Percentiles rank a stretch among this genome's conserved stretches.
These are phyloP conservation scores for Cicer bijugum DNA, from an alignment of 306 rosid genomes.

Conservation along the genomic window DNA sequence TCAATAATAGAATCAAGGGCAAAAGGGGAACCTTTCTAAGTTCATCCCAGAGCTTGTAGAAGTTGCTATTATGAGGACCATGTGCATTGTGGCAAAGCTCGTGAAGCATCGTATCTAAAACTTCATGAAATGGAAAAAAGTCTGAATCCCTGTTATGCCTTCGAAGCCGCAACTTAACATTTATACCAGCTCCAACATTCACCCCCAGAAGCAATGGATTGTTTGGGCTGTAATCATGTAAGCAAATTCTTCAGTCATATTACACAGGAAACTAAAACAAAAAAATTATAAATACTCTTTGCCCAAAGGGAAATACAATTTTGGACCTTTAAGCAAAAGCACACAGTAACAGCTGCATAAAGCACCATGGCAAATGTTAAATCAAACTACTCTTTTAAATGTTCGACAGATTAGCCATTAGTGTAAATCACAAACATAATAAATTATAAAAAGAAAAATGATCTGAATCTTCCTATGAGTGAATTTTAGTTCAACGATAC, in stretches of 20 bases:
- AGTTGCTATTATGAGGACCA: conserved; percentile 80
- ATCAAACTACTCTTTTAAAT: conserved; percentile 2
- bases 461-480: neutral
- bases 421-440: neutral
- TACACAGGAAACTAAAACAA: conserved; percentile 13
- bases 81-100: conserved; percentile 91
- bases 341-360: neutral
- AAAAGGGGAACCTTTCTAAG: conserved; percentile 72
- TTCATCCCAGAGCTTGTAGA: conserved; percentile 97
- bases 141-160: conserved; percentile 73
- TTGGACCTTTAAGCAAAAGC: neutral
- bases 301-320: conserved; percentile 24
- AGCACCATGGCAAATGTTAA: neutral
- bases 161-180: conserved; percentile 85
- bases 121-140: conserved; percentile 70
- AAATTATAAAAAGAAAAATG: neutral
- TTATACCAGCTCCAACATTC: conserved; percentile 77
- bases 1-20: conserved; percentile 10
- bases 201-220: conserved; percentile 72
- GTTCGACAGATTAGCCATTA: neutral
- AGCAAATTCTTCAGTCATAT: conserved; percentile 28
- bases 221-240: conserved; percentile 64
- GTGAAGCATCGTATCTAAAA: conserved; percentile 94
- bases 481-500: neutral
- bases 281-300: neutral